Evolutionary conservation across 1,139 yeast species (phyloP), one percentile per base, ranked within the genome.

Genomic region (Yamadazyma aaseri): DNA sequence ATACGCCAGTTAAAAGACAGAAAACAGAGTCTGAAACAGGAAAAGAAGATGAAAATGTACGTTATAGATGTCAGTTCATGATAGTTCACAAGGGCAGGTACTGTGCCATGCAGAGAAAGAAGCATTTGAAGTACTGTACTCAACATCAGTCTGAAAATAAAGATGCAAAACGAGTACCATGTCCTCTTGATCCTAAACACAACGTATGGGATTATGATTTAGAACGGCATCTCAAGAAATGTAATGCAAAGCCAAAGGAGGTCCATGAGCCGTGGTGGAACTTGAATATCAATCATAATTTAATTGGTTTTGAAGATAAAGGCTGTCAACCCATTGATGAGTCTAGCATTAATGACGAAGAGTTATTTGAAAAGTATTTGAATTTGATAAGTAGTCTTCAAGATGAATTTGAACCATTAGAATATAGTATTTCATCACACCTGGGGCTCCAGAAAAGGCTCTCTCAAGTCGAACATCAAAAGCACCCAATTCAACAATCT

Each of bases 401-500:
- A 8, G 24, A 26, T 8, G 31, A 11, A 15, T 56, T 34, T 23
- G 36, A 34, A 9, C 39, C 44, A 7, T 34, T 54, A 11, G 15
- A 22, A 3, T 34, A 34, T 28, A 29, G 33, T 5, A 38, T 47
- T 2, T 32, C 44, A 7, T 39, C 40, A 8, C 75, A 70, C 35
- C 26, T 45, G 0, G 73, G 72, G 2, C 52, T 69, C 14, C 41
- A 53, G 9, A 25, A 36, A 6, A 45, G 85, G 46, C 53, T 76
- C 41, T 55, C 58, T 1, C 73, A 75, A 43, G 57, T 80, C 26
- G 42, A 32, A 17, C 34, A 40, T n/a, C 76, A 72, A 42, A 87
- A 86, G 50, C 97, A 89, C 58, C 84, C 92, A 0, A 55, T 72
- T 2, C 97, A 89, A 53, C 97, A 89, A 53, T 73, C 90, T 0